Evolutionary conservation across 2,329 filamentous ascomycete species (phyloP).

Genomic region (Ramichloridium luteum): DNA sequence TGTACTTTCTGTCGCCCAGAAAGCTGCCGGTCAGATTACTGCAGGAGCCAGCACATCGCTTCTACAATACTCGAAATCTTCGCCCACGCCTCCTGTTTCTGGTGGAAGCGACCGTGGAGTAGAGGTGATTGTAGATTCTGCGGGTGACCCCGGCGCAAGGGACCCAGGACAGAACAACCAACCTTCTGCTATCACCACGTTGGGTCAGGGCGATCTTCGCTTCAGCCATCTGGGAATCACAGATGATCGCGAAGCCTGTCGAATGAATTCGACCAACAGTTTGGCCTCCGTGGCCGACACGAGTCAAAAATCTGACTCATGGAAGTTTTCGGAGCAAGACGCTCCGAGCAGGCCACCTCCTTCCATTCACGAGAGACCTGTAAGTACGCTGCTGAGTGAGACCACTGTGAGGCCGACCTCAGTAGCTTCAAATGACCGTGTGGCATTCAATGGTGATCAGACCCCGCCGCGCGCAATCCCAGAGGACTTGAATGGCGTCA

Average conservation of each 20-base stretch:
- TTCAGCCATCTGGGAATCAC: constrained; percentile 75
- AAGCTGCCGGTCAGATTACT: constrained; percentile 65
- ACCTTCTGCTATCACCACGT: constrained; percentile 71
- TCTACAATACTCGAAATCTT: too few relatives aligned
- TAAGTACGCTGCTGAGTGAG: constrained; percentile 18
- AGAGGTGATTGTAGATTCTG: too few relatives aligned
- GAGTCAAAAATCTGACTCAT: constrained; percentile 35
- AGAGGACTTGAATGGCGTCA: constrained; percentile 43
- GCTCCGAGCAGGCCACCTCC: constrained; percentile 49
- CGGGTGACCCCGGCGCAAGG: too few relatives aligned
- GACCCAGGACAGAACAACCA: too few relatives aligned
- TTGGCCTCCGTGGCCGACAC: constrained; percentile 27
- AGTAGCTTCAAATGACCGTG: constrained; percentile 26
- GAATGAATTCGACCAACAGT: constrained; percentile 40
- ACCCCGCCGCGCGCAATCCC: constrained; percentile 52
- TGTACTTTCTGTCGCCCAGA: constrained; percentile 85
- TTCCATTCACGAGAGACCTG: constrained; percentile 43
- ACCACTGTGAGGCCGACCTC: constrained; percentile 30
- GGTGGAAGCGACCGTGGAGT: too few relatives aligned
- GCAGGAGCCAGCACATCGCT: too few relatives aligned
- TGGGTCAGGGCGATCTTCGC: constrained; percentile 80
- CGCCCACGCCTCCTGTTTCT: too few relatives aligned
- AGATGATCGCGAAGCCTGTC: constrained; percentile 42
- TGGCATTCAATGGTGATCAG: constrained; percentile 40
- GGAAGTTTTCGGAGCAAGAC: constrained; percentile 46